Base-by-base conservation (phyloP, 2,329 filamentous ascomycete species). In the Chalara sp. region DNA sequence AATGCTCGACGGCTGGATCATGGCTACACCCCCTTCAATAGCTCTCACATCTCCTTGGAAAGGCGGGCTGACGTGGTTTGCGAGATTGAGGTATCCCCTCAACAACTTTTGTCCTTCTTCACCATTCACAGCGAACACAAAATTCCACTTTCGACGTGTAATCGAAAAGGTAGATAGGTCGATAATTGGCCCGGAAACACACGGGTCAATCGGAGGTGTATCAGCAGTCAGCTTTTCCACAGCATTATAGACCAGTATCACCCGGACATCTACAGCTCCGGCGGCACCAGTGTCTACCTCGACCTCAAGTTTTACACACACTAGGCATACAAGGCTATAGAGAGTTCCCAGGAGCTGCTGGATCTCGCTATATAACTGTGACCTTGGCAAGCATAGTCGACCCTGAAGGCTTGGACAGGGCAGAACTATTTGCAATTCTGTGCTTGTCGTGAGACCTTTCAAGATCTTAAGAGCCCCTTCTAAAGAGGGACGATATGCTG, bases 341-440 rank as follows among this genome's bases (percentile, higher is more conserved):
- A 95, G 65, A 30, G 80, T 79, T 3, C 87, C 86, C 28, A 96
- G 70, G 5, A 92, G 73, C n/a, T 77, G 74, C 67, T 96, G 89
- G 0, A 83, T 78, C n/a, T 76, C 70, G 33, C 75, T 64, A 77
- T 90, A 95, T n/a, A 65, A 51, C 30, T 60, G 44, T 13, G 79
- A 72, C 44, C 79, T 70, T 29, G 76, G 72, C 59, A 78, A 76
- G 44, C 78, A 73, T 32, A 70, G 68, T 28, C 70, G 68, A 29
- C 72, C 70, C 32, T 70, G 69, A 21, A 78, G 75, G 44, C 74
- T 70, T 10, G 90, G 74, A 47, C 85, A 72, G 2, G 84, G 80
- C 45, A 79, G 78, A 2, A 79, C 76, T 37, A 95, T 66, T 33
- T 57, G 48, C 6, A 66, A 57, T 46, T 57, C 52, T n/a, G 54